Percentiles rank a stretch among this genome's conserved stretches.
Conservation (phyloP, 495 filamentous ascomycete species). For the Rusavskia elegans region DNA sequence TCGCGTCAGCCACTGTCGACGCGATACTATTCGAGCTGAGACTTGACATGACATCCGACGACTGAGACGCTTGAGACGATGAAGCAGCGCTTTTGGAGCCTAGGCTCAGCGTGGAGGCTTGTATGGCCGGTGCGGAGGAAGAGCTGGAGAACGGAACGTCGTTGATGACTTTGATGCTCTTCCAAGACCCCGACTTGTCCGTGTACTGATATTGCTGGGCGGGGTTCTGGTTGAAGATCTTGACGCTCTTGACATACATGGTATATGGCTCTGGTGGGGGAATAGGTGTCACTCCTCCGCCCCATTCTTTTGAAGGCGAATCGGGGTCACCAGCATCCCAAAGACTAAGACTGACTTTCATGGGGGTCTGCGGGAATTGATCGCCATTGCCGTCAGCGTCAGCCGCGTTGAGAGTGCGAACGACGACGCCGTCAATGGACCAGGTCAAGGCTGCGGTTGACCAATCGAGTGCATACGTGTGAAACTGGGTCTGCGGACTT, state of each 20-base stretch:
- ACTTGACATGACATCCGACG: not conserved
- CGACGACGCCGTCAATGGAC: slow-evolving; percentile 56
- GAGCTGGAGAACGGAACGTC: not conserved
- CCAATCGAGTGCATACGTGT: slow-evolving; percentile 84
- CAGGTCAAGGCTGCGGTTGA: slow-evolving; percentile 54
- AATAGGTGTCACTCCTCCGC: slow-evolving; percentile 16
- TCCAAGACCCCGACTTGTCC: slow-evolving; percentile 21
- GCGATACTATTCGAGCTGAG: not conserved
- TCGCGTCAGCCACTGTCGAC: not conserved
- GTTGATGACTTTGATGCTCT: slow-evolving; percentile 20
- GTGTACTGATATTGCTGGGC: slow-evolving; percentile 21
- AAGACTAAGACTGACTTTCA: slow-evolving; percentile 64
- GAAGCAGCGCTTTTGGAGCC: not conserved
- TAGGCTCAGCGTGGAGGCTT: not conserved
- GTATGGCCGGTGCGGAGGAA: not conserved
- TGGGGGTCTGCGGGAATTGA: slow-evolving; percentile 83
- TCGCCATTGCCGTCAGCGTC: slow-evolving; percentile 43
- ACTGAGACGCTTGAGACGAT: not conserved
- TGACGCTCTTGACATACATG: slow-evolving; percentile 44
- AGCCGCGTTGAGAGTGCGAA: slow-evolving; percentile 49
- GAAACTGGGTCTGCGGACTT: slow-evolving; percentile 50
- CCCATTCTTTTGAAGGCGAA: slow-evolving; percentile 27
- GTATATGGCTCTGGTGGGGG: slow-evolving; percentile 39
- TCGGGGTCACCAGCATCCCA: slow-evolving; percentile 68
- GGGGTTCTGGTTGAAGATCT: slow-evolving; percentile 24